A percentile compares a stretch with the other conserved stretches of the same genome.
phyloP scores from a whole-genome alignment of 1,284 basidiomycete species.

The Porogramme epimiltina region DNA sequence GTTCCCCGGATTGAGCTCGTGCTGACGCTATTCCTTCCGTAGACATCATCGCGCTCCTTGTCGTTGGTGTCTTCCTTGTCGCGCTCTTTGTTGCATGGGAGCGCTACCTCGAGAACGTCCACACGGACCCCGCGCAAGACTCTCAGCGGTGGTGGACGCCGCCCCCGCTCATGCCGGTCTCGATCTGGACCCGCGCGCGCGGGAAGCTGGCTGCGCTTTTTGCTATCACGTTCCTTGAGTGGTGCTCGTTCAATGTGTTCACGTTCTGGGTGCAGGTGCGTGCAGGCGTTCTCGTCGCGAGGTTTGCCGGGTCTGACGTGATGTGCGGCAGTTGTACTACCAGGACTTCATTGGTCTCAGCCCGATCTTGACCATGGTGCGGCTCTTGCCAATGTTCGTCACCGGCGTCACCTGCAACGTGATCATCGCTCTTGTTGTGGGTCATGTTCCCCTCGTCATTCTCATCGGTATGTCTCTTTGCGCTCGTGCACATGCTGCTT shows the following conservation, averaged over 20 bases:
- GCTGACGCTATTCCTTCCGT: neutral
- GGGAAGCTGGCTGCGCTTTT: conserved; percentile 70
- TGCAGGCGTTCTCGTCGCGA: neutral
- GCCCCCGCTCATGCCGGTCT: conserved; percentile 72
- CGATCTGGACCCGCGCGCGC: conserved; percentile 69
- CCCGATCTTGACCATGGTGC: conserved; percentile 73
- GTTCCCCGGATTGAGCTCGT: neutral
- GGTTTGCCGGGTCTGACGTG: neutral
- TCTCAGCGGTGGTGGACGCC: conserved; percentile 39
- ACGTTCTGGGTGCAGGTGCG: conserved; percentile 57
- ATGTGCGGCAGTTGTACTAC: conserved; percentile 57
- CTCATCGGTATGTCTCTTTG: conserved; percentile 51
- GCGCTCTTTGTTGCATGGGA: conserved; percentile 72
- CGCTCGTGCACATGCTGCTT: neutral
- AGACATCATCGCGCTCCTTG: conserved; percentile 66
- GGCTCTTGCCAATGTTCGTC: conserved; percentile 78
- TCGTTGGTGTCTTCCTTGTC: conserved; percentile 63
- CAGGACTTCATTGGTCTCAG: conserved; percentile 58
- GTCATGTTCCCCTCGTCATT: conserved; percentile 53
- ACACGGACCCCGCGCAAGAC: conserved; percentile 29
- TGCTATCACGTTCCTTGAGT: conserved; percentile 68
- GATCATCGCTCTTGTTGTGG: conserved; percentile 63
- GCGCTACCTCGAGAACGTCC: conserved; percentile 51
- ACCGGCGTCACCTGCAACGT: conserved; percentile 72
- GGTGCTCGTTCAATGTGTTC: conserved; percentile 64